A percentile compares a stretch with the other conserved stretches of the same genome.
These are phyloP conservation scores for Vanilla planifolia DNA, from an alignment of 106 monocot species.

Conservation along the genomic window DNA sequence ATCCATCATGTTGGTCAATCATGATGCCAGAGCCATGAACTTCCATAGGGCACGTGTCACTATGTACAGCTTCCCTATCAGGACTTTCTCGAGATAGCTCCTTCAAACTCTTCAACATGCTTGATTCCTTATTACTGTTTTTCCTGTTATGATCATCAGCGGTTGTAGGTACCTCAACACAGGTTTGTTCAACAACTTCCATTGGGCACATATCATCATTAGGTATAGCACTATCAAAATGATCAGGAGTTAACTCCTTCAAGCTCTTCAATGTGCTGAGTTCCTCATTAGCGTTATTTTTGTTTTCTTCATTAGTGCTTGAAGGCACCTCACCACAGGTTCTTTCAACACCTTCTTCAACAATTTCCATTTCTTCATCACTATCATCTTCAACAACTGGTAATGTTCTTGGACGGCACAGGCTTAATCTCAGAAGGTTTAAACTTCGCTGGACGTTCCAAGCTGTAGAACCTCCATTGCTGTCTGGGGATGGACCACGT, in stretches of 20 bases:
- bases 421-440: slow-evolving; percentile 75
- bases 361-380: slow-evolving; percentile 98
- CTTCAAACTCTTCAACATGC: too few relatives aligned
- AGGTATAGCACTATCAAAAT: not conserved
- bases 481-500: slow-evolving; percentile 26
- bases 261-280: not conserved
- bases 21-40: not conserved
- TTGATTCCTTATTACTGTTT: too few relatives aligned
- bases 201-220: slow-evolving; percentile 10
- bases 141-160: too few relatives aligned
- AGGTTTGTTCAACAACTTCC: not conserved
- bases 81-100: too few relatives aligned
- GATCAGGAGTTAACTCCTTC: not conserved
- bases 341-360: slow-evolving; percentile 67
- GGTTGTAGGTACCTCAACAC: too few relatives aligned
- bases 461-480: slow-evolving; percentile 59
- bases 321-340: slow-evolving; percentile 19
- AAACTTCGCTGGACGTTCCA: slow-evolving; percentile 88
- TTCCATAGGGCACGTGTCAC: slow-evolving; percentile 4
- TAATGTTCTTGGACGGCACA: slow-evolving; percentile 47
- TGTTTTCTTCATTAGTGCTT: slow-evolving; percentile 16
- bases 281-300: not conserved
- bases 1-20: not conserved
- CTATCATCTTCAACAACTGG: slow-evolving; percentile 51
- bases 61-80: too few relatives aligned